A percentile compares a stretch with the other conserved stretches of the same genome.
phyloP scores from a whole-genome alignment of 768 basidiomycete genomes.

The Boletus edulis region DNA sequence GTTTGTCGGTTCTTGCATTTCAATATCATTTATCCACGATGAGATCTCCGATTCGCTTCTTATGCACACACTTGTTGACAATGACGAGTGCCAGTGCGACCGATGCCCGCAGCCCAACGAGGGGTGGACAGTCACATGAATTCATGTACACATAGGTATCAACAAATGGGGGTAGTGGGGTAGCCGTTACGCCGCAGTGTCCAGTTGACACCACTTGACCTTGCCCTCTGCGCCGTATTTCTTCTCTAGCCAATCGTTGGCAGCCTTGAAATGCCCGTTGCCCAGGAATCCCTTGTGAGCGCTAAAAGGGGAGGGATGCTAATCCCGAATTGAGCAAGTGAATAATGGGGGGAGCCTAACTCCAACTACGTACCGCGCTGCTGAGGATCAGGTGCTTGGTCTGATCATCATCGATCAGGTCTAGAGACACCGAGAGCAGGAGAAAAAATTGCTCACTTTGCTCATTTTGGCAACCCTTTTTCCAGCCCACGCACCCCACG shows the following conservation, averaged over 20 bases:
- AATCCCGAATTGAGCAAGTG: slow-evolving; percentile 30
- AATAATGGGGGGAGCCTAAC: slow-evolving; percentile 17
- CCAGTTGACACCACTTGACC: slow-evolving; percentile 72
- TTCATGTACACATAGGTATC: slow-evolving; percentile 26
- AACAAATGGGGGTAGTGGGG: slow-evolving; percentile 23
- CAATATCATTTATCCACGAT: slow-evolving; percentile 21
- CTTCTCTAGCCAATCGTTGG: slow-evolving; percentile 82
- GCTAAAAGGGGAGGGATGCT: slow-evolving; percentile 86
- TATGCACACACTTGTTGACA: not conserved
- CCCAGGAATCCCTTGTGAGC: slow-evolving; percentile 81
- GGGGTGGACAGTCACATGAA: slow-evolving; percentile 12
- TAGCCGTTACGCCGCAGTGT: slow-evolving; percentile 16
- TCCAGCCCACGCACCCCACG: slow-evolving; percentile 87
- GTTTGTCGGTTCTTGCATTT: slow-evolving; percentile 21
- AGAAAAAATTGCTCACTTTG: slow-evolving; percentile 46
- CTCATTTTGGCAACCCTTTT: slow-evolving; percentile 78
- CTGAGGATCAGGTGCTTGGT: slow-evolving; percentile 77
- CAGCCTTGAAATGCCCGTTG: slow-evolving; percentile 83
- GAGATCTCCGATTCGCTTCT: slow-evolving; percentile 22
- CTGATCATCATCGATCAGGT: slow-evolving; percentile 36
- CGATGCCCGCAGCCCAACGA: slow-evolving; percentile 21
- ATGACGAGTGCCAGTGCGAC: slow-evolving; percentile 4
- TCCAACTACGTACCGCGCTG: slow-evolving; percentile 57
- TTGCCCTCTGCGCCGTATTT: slow-evolving; percentile 70
- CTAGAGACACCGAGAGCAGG: slow-evolving; percentile 11